A percentile compares a stretch with the other conserved stretches of the same genome.
Conservation (phyloP, 768 basidiomycete genomes). For the Lentinus brumalis region DNA sequence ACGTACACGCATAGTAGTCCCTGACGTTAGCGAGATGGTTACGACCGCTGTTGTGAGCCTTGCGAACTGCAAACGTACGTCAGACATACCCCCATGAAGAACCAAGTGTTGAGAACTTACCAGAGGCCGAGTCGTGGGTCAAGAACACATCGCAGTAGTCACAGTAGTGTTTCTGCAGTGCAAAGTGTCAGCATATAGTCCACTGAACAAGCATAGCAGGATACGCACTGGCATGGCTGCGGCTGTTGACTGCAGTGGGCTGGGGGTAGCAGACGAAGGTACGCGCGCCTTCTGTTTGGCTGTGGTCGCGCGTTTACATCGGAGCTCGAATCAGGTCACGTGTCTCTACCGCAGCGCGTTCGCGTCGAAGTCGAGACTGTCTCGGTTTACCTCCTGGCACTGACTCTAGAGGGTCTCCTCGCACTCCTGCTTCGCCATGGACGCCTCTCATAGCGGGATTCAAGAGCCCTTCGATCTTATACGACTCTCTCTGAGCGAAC, state of each 20-base stretch:
- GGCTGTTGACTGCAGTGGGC: constrained; percentile 4
- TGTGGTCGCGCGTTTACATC: constrained; percentile 2
- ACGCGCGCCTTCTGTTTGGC: background rate
- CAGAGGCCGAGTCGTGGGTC: constrained; percentile 93
- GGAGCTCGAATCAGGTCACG: constrained; percentile 23
- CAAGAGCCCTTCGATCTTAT: constrained; percentile 98
- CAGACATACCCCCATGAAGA: constrained; percentile 7
- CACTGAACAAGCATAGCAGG: constrained; percentile 2
- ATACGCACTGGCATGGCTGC: constrained; percentile 66
- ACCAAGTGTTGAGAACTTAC: constrained; percentile 46
- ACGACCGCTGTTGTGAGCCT: constrained; percentile 96
- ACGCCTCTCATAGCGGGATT: constrained; percentile 70
- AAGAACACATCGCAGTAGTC: constrained; percentile 94
- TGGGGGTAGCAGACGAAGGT: constrained; percentile 4
- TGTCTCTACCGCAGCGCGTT: constrained; percentile 2
- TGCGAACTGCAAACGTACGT: constrained; percentile 65
- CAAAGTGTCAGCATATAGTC: constrained; percentile 9
- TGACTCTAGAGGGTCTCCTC: constrained; percentile 3
- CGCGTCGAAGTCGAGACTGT: constrained; percentile 2
- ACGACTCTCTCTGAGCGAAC: constrained; percentile 92
- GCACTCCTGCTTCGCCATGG: constrained; percentile 47
- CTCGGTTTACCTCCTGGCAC: background rate
- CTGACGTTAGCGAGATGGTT: constrained; percentile 96
- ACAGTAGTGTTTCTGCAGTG: constrained; percentile 83
- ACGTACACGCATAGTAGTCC: constrained; percentile 93